Percentiles rank a stretch among this genome's conserved stretches.
Conservation (phyloP, 805 yeast genomes). For the baker's yeast (Saccharomyces cerevisiae) region DNA sequence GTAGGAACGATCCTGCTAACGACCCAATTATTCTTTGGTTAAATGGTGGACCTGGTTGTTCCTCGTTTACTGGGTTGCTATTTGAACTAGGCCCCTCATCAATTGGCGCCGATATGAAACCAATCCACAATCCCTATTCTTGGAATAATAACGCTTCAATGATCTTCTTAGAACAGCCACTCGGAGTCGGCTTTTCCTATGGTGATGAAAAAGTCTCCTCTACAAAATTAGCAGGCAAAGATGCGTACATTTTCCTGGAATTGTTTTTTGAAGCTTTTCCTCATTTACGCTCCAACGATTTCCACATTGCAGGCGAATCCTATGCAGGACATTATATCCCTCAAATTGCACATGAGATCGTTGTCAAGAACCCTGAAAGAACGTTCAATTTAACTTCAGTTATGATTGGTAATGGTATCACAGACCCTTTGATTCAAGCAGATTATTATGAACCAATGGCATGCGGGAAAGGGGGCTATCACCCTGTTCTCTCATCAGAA, state of each 20-base stretch:
- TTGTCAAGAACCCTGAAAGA: constrained; percentile 36
- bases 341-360: constrained; percentile 49
- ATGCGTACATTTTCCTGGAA: constrained; percentile 75
- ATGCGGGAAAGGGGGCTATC: constrained; percentile 82
- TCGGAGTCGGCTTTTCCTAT: constrained; percentile 84
- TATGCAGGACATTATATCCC: constrained; percentile 83
- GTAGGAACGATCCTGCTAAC: constrained; percentile 74
- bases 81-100: constrained; percentile 89
- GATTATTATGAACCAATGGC: constrained; percentile 87
- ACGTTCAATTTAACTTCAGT: constrained; percentile 66
- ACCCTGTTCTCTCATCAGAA: constrained; percentile 60
- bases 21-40: constrained; percentile 86
- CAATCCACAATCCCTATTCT: constrained; percentile 71
- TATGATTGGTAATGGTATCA: constrained; percentile 87
- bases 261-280: constrained; percentile 82
- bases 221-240: constrained; percentile 79
- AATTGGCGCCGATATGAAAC: constrained; percentile 54
- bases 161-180: constrained; percentile 89
- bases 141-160: constrained; percentile 92
- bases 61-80: constrained; percentile 80
- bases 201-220: constrained; percentile 54
- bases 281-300: constrained; percentile 45
- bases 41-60: constrained; percentile 96
- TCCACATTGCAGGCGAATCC: constrained; percentile 80
- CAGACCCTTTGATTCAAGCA: constrained; percentile 75